phyloP scores from a whole-genome alignment of 2,329 filamentous ascomycete species.

The Clarireedia homoeocarpa region DNA sequence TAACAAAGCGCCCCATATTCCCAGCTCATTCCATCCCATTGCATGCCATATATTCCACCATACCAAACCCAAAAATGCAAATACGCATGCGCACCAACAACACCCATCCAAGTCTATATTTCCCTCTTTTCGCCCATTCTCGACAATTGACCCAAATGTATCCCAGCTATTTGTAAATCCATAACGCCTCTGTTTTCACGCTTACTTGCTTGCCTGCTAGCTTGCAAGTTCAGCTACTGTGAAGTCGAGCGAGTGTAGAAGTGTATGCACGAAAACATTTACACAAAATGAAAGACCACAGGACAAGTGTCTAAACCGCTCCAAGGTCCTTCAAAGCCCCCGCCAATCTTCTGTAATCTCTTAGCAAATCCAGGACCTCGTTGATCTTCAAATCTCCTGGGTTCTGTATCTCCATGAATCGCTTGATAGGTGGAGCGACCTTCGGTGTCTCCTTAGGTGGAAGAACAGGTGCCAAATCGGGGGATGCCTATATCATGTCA shows the following conservation, averaged over 20 bases:
- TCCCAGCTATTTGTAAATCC: background rate
- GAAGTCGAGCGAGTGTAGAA: background rate
- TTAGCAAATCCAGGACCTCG: constrained; percentile 64
- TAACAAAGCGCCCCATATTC: background rate
- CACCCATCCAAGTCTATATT: constrained; percentile 3
- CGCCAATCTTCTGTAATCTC: constrained; percentile 68
- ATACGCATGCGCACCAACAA: background rate
- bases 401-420: constrained; percentile 65
- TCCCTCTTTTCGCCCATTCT: background rate
- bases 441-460: constrained; percentile 48
- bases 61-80: background rate
- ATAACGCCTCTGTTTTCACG: background rate
- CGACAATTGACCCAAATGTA: background rate
- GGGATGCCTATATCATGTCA: constrained; percentile 43
- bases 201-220: too few relatives aligned
- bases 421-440: constrained; percentile 59
- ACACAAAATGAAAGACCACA: background rate
- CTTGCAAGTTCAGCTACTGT: too few relatives aligned
- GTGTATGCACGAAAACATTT: background rate
- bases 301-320: constrained; percentile 37
- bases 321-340: constrained; percentile 54
- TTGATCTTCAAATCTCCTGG: constrained; percentile 62
- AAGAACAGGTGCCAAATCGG: constrained; percentile 47
- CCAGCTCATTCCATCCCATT: background rate
- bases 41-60: background rate